Percentiles rank a stretch among this genome's conserved stretches.
Evolutionary conservation across 345 rosid genomes (phyloP).

Genomic region (Aethionema arabicum): DNA sequence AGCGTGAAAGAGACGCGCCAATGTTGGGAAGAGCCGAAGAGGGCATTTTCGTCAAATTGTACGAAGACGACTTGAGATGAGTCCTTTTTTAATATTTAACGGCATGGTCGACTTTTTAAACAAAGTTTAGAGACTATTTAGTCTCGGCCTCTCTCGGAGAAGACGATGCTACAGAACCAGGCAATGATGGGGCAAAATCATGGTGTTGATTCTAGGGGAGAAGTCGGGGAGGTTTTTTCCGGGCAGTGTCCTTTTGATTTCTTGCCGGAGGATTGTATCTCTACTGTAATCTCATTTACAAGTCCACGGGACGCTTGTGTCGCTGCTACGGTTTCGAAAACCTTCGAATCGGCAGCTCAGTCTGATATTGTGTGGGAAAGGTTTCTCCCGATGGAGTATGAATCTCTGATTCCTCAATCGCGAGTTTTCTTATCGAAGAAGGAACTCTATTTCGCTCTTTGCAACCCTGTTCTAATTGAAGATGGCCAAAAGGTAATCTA

Average conservation of each 20-base stretch:
- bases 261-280: conserved; percentile 42
- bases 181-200: not conserved
- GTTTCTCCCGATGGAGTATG: conserved; percentile 50
- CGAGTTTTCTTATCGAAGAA: conserved; percentile 37
- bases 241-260: not conserved
- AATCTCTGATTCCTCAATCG: conserved; percentile 11
- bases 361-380: conserved; percentile 51
- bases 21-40: not conserved
- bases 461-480: conserved; percentile 43
- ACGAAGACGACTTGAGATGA: not conserved
- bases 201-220: not conserved
- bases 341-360: conserved; percentile 38
- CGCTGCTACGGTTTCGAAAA: conserved; percentile 40
- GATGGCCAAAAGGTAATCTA: conserved; percentile 44
- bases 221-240: conserved; percentile 1
- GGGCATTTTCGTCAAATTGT: not conserved
- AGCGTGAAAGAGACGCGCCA: conserved; percentile 9
- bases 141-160: not conserved
- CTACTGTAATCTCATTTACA: conserved; percentile 44
- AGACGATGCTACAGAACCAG: not conserved
- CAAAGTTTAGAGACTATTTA: no score
- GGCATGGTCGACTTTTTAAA: no score
- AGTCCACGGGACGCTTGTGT: conserved; percentile 46
- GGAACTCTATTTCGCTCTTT: conserved; percentile 45
- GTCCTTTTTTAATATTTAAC: not conserved